Evolutionary conservation across 768 basidiomycete species (phyloP).

Genomic region (Favolaschia claudopus): DNA sequence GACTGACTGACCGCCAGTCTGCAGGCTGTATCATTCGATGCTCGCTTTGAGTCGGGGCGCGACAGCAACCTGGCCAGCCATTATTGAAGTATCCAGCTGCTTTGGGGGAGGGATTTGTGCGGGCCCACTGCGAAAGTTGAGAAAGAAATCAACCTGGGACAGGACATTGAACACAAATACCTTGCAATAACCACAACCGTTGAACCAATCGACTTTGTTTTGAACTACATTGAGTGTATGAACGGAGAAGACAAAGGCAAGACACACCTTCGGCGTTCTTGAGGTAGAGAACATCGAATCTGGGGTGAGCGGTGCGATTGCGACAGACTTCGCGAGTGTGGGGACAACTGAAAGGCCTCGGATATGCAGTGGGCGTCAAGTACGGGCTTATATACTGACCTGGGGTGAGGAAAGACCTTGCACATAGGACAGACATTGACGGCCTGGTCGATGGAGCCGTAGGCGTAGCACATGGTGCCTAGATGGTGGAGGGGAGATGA

Average conservation of each 20-base stretch:
- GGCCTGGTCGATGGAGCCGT: slow-evolving; percentile 73
- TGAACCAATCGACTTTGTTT: slow-evolving; percentile 77
- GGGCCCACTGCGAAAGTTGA: slow-evolving; percentile 68
- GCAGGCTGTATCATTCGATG: slow-evolving; percentile 69
- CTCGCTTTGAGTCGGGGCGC: slow-evolving; percentile 70
- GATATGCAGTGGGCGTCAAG: slow-evolving; percentile 29
- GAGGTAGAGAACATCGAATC: slow-evolving; percentile 78
- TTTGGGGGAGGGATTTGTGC: slow-evolving; percentile 61
- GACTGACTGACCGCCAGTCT: slow-evolving; percentile 84
- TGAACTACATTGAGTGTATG: slow-evolving; percentile 20
- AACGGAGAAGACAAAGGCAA: slow-evolving; percentile 7
- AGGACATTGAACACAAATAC: slow-evolving; percentile 44
- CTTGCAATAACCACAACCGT: slow-evolving; percentile 92
- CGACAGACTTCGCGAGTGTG: slow-evolving; percentile 79
- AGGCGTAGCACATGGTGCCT: slow-evolving; percentile 79
- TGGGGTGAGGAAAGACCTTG: slow-evolving; percentile 77
- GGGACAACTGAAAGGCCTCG: slow-evolving; percentile 64
- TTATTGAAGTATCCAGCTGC: slow-evolving; percentile 67
- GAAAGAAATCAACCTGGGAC: slow-evolving; percentile 38
- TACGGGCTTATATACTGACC: slow-evolving; percentile 45
- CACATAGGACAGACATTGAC: slow-evolving; percentile 82
- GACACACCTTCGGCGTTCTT: slow-evolving; percentile 87
- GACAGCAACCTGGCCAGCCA: slow-evolving; percentile 91
- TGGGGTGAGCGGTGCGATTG: slow-evolving; percentile 77
- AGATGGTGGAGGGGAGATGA: slow-evolving; percentile 11